A percentile compares a stretch with the other conserved stretches of the same genome.
Conservation (phyloP, 2,329 filamentous ascomycete species). For the Fusarium decemcellulare region DNA sequence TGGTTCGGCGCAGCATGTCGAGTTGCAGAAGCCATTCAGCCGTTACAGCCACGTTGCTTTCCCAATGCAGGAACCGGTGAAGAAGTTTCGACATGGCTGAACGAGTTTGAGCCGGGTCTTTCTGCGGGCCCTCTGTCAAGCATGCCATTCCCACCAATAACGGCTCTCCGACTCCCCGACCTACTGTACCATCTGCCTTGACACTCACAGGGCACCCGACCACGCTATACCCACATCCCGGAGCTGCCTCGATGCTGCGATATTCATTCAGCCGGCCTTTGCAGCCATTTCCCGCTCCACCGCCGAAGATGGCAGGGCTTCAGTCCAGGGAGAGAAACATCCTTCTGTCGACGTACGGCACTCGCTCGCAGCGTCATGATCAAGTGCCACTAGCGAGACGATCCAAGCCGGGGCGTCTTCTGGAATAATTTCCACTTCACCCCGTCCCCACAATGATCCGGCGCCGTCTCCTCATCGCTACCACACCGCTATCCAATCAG, state of each 20-base stretch:
- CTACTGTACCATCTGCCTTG: constrained; percentile 2
- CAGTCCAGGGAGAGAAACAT: constrained; percentile 22
- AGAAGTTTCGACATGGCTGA: constrained; percentile 42
- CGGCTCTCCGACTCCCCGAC: constrained; percentile 5
- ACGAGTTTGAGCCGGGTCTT: constrained; percentile 39
- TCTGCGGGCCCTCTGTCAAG: constrained; percentile 35
- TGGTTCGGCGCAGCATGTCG: constrained; percentile 8
- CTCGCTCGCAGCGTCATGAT: constrained; percentile 23
- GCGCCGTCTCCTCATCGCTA: constrained; percentile 36
- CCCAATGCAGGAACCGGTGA: constrained; percentile 53
- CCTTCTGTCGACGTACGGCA: background rate
- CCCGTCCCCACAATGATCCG: constrained; percentile 38
- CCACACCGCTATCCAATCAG: constrained; percentile 47
- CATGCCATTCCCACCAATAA: constrained; percentile 42
- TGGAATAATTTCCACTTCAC: constrained; percentile 45
- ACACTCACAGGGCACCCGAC: constrained; percentile 3
- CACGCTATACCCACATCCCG: constrained; percentile 5
- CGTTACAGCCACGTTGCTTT: constrained; percentile 46
- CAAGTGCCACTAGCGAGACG: constrained; percentile 30
- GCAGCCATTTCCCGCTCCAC: background rate
- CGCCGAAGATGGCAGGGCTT: constrained; percentile 11
- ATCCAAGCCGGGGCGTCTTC: constrained; percentile 32
- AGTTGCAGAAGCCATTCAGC: constrained; percentile 23
- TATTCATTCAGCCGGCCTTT: constrained; percentile 18
- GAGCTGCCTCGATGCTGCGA: constrained; percentile 28